phyloP scores from a whole-genome alignment of 2,329 filamentous ascomycete genomes.

The Tolypocladium nubicola region DNA sequence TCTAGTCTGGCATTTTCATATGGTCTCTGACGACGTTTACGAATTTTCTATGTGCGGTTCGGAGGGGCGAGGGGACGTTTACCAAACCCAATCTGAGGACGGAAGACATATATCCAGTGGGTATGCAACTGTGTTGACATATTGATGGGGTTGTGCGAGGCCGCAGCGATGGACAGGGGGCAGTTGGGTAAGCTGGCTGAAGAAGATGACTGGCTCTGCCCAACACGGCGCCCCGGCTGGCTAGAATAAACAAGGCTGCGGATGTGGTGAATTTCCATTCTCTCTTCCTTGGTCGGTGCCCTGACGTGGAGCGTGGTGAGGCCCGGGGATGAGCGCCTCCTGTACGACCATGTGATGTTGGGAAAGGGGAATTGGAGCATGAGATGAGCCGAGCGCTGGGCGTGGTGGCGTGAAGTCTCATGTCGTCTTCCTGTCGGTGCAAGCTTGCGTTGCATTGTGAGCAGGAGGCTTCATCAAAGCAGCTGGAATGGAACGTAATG shows the following conservation, averaged over 20 bases:
- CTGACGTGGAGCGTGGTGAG: background rate
- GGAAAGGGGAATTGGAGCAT: background rate
- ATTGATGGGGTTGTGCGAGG: background rate
- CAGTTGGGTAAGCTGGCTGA: background rate
- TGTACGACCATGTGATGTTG: background rate
- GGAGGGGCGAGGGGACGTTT: background rate
- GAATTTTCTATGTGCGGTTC: constrained; percentile 4
- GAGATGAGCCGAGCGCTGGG: background rate
- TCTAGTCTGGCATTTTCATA: constrained; percentile 1
- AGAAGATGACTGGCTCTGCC: background rate
- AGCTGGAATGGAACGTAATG: background rate
- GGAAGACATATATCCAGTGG: background rate
- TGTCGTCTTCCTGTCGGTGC: background rate
- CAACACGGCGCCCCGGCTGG: background rate
- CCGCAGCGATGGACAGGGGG: background rate
- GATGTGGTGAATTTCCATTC: background rate
- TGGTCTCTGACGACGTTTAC: constrained; percentile 7
- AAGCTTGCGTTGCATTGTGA: background rate
- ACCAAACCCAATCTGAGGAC: background rate
- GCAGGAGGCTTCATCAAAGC: background rate
- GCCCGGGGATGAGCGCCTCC: background rate
- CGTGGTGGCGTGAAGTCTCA: background rate
- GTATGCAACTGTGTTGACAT: background rate
- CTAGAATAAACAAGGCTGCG: background rate
- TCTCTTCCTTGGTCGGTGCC: background rate